A percentile compares a stretch with the other conserved stretches of the same genome.
phyloP scores from a whole-genome alignment of 331 rosid genomes.

The Phaseolus coccineus region DNA sequence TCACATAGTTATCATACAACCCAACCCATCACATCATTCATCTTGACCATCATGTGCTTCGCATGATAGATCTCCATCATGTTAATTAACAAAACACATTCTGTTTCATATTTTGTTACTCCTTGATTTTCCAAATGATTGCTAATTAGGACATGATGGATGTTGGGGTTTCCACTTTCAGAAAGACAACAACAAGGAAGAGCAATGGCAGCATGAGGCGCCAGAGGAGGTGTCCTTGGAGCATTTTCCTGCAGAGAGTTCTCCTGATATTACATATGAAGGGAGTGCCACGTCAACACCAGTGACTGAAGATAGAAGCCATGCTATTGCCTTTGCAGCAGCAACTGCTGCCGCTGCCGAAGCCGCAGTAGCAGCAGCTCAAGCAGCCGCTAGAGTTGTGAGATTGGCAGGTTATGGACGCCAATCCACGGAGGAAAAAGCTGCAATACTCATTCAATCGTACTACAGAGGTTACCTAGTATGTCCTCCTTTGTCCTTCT shows the following conservation, averaged over 20 bases:
- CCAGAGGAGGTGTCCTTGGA: conserved; percentile 83
- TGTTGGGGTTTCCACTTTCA: conserved; percentile 38
- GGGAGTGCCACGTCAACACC: conserved; percentile 68
- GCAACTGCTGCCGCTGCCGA: conserved; percentile 90
- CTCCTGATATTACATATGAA: conserved; percentile 68
- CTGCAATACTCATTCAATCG: conserved; percentile 90
- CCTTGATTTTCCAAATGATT: conserved; percentile 7
- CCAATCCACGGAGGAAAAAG: conserved; percentile 71
- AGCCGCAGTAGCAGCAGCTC: conserved; percentile 85
- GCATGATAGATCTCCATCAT: conserved; percentile 51
- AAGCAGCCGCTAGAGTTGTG: conserved; percentile 88
- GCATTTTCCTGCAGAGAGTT: conserved; percentile 79
- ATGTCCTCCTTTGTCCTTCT: conserved; percentile 39
- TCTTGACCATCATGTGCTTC: conserved; percentile 60
- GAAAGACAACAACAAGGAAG: conserved; percentile 43
- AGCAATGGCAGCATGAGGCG: conserved; percentile 67
- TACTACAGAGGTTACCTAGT: conserved; percentile 93
- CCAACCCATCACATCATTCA: conserved; percentile 60
- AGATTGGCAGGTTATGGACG: conserved; percentile 79
- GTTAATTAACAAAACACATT: conserved; percentile 19
- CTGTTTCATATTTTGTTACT: neutral
- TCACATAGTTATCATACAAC: conserved; percentile 67
- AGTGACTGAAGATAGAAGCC: conserved; percentile 61
- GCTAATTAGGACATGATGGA: conserved; percentile 8
- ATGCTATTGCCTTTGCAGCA: conserved; percentile 75